Evolutionary conservation across 1,139 yeast genomes (phyloP), one percentile per base, ranked within the genome.

Genomic region (Candida sanyaensis): DNA sequence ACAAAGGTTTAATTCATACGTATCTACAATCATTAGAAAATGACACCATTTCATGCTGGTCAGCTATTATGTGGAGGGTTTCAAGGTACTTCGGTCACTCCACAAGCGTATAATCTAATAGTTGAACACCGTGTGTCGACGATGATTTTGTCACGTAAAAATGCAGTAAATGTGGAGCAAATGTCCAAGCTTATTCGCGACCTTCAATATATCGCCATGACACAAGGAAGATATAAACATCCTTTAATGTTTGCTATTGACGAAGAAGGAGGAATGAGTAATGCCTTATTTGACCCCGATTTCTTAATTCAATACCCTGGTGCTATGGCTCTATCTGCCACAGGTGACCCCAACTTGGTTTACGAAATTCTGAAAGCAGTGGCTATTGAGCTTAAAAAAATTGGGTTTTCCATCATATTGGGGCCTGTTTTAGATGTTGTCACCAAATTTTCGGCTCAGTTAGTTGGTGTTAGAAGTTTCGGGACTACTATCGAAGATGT

Each of bases 231-330:
- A 37, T 83, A 82, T 55, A 68, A 73, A 52, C 69, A 78, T 52
- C 89, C 89, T 1, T 62, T 83, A 28, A 65, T 89, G 51, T 86
- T 92, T 69, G 93, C 96, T 11, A 80, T 85, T 10, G 86, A 84
- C 62, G 93, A 90, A 62, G 97, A 91, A 63, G 80, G 93, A 42
- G 90, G 88, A 52, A 80, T 89, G 81, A 75, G 81, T 64, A 82
- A 83, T 61, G 74, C 84, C 28, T 65, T 83, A 40, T 80, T 78
- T 57, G 86, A 82, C 55, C 73, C 77, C 4, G 73, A 75, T 9
- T 69, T 65, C 50, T 61, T 83, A 29, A 77, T 84, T 8, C 88
- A 83, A 60, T 81, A 78, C 54, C 88, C 88, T 0, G 81, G 85
- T 2, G 83, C 85, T 13, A 81, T 83, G 86, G 88, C 84, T 3